Evolutionary conservation across 2,329 filamentous ascomycete species (phyloP).

Genomic region (Zymoseptoria passerinii): DNA sequence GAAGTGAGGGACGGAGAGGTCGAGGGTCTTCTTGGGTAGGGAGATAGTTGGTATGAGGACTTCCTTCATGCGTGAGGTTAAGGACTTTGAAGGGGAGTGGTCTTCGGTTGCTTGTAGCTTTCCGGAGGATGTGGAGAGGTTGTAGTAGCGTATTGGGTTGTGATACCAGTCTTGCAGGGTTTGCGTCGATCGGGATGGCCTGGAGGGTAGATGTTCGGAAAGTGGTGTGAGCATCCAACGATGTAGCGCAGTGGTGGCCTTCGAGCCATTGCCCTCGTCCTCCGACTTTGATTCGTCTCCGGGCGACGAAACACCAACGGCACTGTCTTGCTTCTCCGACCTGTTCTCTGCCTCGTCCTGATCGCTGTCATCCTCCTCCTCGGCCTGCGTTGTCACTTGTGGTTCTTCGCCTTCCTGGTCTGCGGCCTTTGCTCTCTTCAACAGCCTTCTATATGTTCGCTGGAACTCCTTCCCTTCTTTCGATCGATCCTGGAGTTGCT

Average conservation of each 20-base stretch:
- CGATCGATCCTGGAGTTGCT: conserved; percentile 15
- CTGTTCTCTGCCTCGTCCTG: conserved; percentile 12
- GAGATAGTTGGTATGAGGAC: conserved; percentile 22
- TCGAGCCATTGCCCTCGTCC: conserved; percentile 12
- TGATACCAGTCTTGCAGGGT: conserved; percentile 28
- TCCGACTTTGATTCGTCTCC: conserved; percentile 3
- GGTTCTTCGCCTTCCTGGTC: conserved; percentile 5
- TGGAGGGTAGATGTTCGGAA: background rate
- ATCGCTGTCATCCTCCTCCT: conserved; percentile 6
- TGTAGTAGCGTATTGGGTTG: conserved; percentile 24
- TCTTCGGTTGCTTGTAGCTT: conserved; percentile 22
- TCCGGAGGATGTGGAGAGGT: conserved; percentile 19
- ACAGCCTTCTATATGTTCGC: conserved; percentile 18
- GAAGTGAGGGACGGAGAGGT: conserved; percentile 21
- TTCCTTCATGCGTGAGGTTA: conserved; percentile 17
- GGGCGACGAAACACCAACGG: conserved; percentile 17
- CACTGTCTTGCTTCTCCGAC: conserved; percentile 22
- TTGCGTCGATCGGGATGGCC: conserved; percentile 2
- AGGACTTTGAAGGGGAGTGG: conserved; percentile 9
- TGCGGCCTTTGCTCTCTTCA: conserved; percentile 17
- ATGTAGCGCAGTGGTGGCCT: conserved; percentile 19
- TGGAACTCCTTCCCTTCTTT: conserved; percentile 15
- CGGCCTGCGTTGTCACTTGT: background rate
- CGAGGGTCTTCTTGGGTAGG: conserved; percentile 29
- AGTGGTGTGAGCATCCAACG: conserved; percentile 27